phyloP scores from a whole-genome alignment of 176 grass and related monocot species.

The Aegilops speltoides region DNA sequence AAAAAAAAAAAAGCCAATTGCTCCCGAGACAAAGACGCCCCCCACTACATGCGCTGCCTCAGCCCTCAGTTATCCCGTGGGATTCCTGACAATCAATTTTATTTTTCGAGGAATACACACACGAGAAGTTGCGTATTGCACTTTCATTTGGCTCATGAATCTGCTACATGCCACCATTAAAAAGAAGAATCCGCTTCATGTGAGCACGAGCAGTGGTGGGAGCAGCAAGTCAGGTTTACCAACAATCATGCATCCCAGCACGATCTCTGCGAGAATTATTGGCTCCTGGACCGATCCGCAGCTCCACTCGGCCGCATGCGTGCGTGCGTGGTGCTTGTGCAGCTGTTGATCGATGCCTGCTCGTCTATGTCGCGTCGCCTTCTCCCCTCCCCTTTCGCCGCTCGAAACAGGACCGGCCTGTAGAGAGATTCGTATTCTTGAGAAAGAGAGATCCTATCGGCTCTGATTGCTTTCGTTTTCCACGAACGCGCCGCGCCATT shows the following conservation, averaged over 20 bases:
- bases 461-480: background rate
- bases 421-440: background rate
- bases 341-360: too few species aligned
- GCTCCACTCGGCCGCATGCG: background rate
- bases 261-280: background rate
- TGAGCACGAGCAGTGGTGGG: background rate
- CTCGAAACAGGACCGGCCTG: background rate
- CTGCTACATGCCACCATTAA: too few species aligned
- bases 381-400: background rate
- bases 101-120: too few species aligned
- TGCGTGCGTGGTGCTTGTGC: background rate
- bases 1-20: too few species aligned
- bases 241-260: too few species aligned
- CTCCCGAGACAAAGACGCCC: too few species aligned
- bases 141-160: too few species aligned
- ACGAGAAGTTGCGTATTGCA: too few species aligned
- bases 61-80: too few species aligned
- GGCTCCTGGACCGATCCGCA: background rate
- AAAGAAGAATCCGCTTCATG: background rate
- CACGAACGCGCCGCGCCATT: background rate
- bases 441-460: background rate
- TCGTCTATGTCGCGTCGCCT: background rate
- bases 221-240: background rate
- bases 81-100: too few species aligned
- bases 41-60: too few species aligned